Evolutionary conservation across 176 grass and related monocot genomes (phyloP), one percentile per base, ranked within the genome.

Genomic region (Juncus effusus): DNA sequence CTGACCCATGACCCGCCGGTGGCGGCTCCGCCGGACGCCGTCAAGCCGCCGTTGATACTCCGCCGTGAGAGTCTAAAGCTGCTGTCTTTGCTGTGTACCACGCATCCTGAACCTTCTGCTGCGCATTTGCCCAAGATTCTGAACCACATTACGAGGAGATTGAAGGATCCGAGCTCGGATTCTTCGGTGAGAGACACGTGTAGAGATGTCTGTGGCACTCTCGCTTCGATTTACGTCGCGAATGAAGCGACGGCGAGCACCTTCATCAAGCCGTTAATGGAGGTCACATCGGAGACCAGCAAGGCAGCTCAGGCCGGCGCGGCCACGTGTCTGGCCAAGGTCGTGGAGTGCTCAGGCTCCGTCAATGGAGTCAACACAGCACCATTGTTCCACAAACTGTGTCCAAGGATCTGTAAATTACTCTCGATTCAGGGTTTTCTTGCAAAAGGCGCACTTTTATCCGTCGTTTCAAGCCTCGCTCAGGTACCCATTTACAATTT

Each of bases 261-360:
- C 45, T 99, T 99, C 52, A 69, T 99, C 38, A 99, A 93, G 69
- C 94, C 89, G 2, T 65, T 99, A 47, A 93, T 93, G 69, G 94
- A 99, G 78, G 80, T 82, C 4, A 93, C 93, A 88, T 86, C 83
- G 42, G 89, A 99, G 65, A 89, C 92, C 69, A 99, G 78, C 73
- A 99, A 99, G 80, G 70, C 69, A 2, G 89, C 84, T 65, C 94
- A 99, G 81, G 86, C 63, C 3, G 94, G 94, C 57, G 94, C 94
- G 1, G 89, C 94, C 0, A 65, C 82, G 62, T 99, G 85, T 74
- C 70, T 99, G 13, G 89, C 89, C 1, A 99, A 93, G 53, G 82
- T 82, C 16, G 85, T 93, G 36, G 94, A 99, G 69, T 87, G 85
- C 13, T 77, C 83, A 0, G 89, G 85, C 12, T 73, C 79, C 37